phyloP scores from a whole-genome alignment of 768 basidiomycete genomes.

The Pseudohyphozyma bogoriensis region DNA sequence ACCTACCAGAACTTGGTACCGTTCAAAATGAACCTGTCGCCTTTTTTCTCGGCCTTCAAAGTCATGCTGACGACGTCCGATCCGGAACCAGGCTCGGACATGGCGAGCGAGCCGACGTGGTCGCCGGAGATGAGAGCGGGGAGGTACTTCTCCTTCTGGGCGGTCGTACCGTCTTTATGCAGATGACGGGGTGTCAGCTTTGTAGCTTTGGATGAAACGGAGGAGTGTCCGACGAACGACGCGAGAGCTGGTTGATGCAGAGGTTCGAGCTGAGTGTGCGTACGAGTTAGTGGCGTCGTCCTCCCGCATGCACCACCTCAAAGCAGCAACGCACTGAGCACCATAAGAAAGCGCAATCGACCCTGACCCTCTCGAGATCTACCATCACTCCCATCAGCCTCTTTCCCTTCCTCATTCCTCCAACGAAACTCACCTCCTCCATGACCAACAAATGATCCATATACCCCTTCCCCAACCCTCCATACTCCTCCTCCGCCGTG shows the following conservation, averaged over 20 bases:
- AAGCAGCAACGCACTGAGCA: slow-evolving; percentile 47
- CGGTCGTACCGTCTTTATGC: slow-evolving; percentile 71
- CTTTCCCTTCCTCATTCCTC: background rate
- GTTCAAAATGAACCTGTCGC: slow-evolving; percentile 67
- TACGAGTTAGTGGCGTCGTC: background rate
- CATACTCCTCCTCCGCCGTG: slow-evolving; percentile 68
- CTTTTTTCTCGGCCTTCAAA: slow-evolving; percentile 64
- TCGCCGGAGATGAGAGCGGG: slow-evolving; percentile 64
- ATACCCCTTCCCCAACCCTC: slow-evolving; percentile 78
- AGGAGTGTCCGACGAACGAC: background rate
- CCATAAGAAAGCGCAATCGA: slow-evolving; percentile 87
- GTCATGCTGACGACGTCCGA: slow-evolving; percentile 87
- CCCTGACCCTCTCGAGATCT: slow-evolving; percentile 77
- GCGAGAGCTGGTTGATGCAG: slow-evolving; percentile 49
- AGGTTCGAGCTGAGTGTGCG: slow-evolving; percentile 52
- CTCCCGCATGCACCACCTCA: background rate
- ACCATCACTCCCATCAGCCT: background rate
- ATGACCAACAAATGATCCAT: slow-evolving; percentile 54
- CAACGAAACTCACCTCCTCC: slow-evolving; percentile 48
- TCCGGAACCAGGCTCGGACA: slow-evolving; percentile 86
- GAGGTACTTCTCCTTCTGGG: slow-evolving; percentile 75
- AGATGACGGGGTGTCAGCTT: slow-evolving; percentile 63
- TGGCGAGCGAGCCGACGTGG: slow-evolving; percentile 76
- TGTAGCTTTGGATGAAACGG: no score
- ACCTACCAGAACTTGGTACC: slow-evolving; percentile 88